phyloP scores from a whole-genome alignment of 2,329 filamentous ascomycete species.

The Simplicillium aogashimaense region DNA sequence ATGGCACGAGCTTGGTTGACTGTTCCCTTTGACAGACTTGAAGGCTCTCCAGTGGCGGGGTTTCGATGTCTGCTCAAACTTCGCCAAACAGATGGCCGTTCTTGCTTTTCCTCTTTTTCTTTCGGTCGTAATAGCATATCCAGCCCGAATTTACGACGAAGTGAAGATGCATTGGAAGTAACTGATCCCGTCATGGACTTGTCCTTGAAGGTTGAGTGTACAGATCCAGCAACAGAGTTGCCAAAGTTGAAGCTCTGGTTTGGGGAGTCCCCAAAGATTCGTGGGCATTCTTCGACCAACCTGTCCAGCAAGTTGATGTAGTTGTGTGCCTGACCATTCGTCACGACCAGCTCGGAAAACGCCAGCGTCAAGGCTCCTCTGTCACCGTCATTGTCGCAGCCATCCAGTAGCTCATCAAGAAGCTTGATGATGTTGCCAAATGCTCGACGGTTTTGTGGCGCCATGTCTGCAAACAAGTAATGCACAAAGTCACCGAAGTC shows the following conservation, averaged over 20 bases:
- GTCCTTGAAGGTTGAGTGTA: slow-evolving; percentile 42
- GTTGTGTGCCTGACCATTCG: slow-evolving; percentile 65
- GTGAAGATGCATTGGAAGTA: slow-evolving; percentile 76
- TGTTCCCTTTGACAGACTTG: slow-evolving; percentile 57
- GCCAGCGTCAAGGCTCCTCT: slow-evolving; percentile 78
- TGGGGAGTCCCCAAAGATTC: slow-evolving; percentile 64
- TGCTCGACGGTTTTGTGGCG: slow-evolving; percentile 62
- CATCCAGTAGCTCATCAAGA: slow-evolving; percentile 77
- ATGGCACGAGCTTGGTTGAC: slow-evolving; percentile 67
- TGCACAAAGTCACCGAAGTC: slow-evolving; percentile 65
- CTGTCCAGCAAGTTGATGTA: slow-evolving; percentile 85
- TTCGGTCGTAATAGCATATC: slow-evolving; percentile 68
- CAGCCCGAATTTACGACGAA: slow-evolving; percentile 76
- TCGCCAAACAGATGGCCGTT: slow-evolving; percentile 72
- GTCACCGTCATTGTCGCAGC: slow-evolving; percentile 84
- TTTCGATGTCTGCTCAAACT: slow-evolving; percentile 76
- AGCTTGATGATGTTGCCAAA: slow-evolving; percentile 78
- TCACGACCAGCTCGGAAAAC: slow-evolving; percentile 78
- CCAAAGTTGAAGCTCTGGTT: slow-evolving; percentile 28
- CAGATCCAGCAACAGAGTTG: slow-evolving; percentile 43
- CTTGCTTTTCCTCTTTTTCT: slow-evolving; percentile 56
- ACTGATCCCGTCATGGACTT: slow-evolving; percentile 64
- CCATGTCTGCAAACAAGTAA: slow-evolving; percentile 55
- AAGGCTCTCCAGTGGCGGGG: slow-evolving; percentile 46
- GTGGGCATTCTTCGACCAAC: slow-evolving; percentile 80